Base-by-base conservation (phyloP, 2,329 filamentous ascomycete species). In the Neopestalotiopsis rosae region DNA sequence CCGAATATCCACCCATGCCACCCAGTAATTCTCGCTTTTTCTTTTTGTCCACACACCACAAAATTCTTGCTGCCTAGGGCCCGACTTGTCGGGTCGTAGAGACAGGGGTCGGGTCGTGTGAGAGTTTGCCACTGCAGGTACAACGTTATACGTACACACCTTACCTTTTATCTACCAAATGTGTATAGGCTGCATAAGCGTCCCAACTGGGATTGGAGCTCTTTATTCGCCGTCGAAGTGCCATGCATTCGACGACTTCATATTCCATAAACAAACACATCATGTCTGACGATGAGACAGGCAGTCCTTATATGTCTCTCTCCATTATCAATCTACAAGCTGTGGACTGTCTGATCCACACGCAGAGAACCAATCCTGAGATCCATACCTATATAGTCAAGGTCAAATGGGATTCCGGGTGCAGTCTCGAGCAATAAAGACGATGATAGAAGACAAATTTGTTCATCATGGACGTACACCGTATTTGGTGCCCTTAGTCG, bases 391-490 rank as follows among this genome's bases (percentile, higher is more conserved):
- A 28, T 28, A 28, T 28, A 28, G 24, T 28, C 24, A 28, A 28
- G 24, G 24, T 4, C 24, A 28, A 3, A 28, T 28, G 24, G 45
- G 9, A 17, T 52, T 52, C 14, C 1, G n/a, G 9, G 9, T 24
- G 9, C 14, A 9, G 45, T 52, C 10, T 10, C 6, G 34, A 38
- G 34, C 34, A 38, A 10, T 52, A 17, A 17, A 30, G 20, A n/a
- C 30, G 12, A 14, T 14, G 34, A 20, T 20, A 32, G 30, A 62
- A 62, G 30, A 38, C 13, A 62, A 20, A 28, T 28, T 20, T 62
- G 32, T 34, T 62, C 59, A 62, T 62, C n/a, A 62, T 40, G 32
- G 59, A 62, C 30, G 59, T 38, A 59, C 57, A 59, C 14, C 34
- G 30, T 24, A 28, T 28, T 28, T 28, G 34, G n/a, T 20, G 28